These are phyloP conservation scores for Umbilicus rupestris DNA, from an alignment of 164 flowering plant species.

Conservation along the genomic window DNA sequence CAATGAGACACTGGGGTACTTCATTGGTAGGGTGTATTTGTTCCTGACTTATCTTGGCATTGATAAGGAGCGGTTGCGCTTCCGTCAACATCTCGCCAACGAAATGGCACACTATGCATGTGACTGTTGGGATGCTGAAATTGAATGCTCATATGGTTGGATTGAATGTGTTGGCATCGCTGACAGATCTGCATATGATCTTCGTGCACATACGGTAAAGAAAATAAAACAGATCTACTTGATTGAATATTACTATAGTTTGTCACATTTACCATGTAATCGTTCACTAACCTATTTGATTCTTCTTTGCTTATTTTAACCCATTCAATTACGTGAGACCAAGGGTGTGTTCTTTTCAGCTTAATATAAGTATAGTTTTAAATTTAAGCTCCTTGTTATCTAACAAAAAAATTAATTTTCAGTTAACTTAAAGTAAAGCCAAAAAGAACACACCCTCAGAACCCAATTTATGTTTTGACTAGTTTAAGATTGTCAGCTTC, in stretches of 20 bases:
- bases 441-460: no score
- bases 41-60: conserved; percentile 83
- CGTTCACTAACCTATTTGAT: background rate
- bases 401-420: no score
- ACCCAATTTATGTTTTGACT: no score
- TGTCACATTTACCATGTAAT: background rate
- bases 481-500: no score
- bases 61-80: conserved; percentile 71
- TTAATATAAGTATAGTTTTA: no score
- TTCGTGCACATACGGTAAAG: conserved; percentile 76
- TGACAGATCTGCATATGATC: conserved; percentile 92
- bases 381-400: no score
- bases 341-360: no score
- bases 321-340: no score
- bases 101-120: conserved; percentile 99
- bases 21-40: conserved; percentile 87
- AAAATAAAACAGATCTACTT: background rate
- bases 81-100: conserved; percentile 90
- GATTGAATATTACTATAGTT: background rate
- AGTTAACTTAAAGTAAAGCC: no score
- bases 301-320: background rate
- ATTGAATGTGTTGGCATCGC: conserved; percentile 98
- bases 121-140: conserved; percentile 99
- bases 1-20: conserved; percentile 88
- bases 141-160: conserved; percentile 96